A percentile compares a stretch with the other conserved stretches of the same genome.
Evolutionary conservation across 305 asterid species (phyloP).

Genomic region (Ruellia speciosa): DNA sequence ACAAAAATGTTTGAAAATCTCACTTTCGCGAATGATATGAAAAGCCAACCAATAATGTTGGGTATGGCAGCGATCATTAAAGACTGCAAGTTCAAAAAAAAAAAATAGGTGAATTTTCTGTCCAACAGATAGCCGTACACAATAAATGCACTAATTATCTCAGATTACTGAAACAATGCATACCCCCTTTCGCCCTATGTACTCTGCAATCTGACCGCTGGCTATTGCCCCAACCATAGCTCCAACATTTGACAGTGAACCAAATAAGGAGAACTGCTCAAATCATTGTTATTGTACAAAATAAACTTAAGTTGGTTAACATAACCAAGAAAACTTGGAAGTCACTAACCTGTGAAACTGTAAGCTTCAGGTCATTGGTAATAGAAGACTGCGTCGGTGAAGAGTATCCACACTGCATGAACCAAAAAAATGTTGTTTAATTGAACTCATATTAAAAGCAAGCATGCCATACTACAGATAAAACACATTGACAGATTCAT

Average conservation of each 20-base stretch:
- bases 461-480: background rate
- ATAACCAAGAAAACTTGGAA: conserved; percentile 9
- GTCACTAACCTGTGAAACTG: conserved; percentile 68
- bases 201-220: conserved; percentile 92
- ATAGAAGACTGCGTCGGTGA: conserved; percentile 77
- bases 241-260: conserved; percentile 85
- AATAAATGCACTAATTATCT: conserved; percentile 6
- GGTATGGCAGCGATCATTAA: conserved; percentile 89
- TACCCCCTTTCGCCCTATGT: conserved; percentile 89
- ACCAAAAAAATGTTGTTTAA: conserved; percentile 19
- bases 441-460: conserved; percentile 6
- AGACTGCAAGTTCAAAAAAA: conserved; percentile 39
- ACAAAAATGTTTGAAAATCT: conserved; percentile 23
- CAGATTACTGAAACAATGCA: conserved; percentile 14
- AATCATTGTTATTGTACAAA: conserved; percentile 15
- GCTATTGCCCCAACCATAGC: conserved; percentile 98
- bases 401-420: conserved; percentile 69
- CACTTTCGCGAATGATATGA: conserved; percentile 73
- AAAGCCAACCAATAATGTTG: conserved; percentile 88
- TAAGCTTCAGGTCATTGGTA: conserved; percentile 53
- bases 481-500: background rate
- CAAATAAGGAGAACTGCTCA: conserved; percentile 72
- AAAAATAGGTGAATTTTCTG: conserved; percentile 18
- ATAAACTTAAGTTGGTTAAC: background rate
- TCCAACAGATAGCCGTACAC: background rate